Conservation (phyloP, 192 early-diverging fungal genomes). For the Phlyctochytrium arcticum region DNA sequence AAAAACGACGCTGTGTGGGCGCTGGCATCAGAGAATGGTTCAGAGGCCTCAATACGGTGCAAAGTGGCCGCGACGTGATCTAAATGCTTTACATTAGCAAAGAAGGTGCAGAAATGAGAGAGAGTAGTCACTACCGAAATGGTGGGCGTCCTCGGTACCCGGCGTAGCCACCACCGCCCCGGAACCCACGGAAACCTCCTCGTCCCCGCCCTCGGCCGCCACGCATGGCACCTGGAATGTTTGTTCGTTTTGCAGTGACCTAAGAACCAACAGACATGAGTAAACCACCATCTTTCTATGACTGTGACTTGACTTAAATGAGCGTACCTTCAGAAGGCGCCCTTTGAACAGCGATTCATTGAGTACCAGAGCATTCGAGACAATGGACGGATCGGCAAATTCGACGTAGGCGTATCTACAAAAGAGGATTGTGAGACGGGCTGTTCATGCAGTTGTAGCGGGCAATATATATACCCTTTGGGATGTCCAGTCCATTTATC, state of each 20-base stretch:
- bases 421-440: background rate
- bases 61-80: constrained; percentile 36
- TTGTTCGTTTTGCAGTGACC: constrained; percentile 90
- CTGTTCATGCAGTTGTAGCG: background rate
- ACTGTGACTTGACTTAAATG: background rate
- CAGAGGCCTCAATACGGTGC: constrained; percentile 28
- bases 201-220: constrained; percentile 75
- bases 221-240: constrained; percentile 78
- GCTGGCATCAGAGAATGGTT: no score
- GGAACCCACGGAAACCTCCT: constrained; percentile 61
- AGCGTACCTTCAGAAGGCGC: constrained; percentile 71
- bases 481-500: constrained; percentile 84
- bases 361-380: constrained; percentile 77
- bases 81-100: background rate
- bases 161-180: constrained; percentile 30
- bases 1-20: no score
- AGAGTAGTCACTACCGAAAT: constrained; percentile 8
- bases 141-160: constrained; percentile 8
- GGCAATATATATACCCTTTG: constrained; percentile 33
- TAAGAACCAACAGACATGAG: constrained; percentile 17
- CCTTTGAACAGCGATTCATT: constrained; percentile 90
- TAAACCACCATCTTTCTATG: background rate
- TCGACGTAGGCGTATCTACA: constrained; percentile 87
- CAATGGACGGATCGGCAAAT: constrained; percentile 79
- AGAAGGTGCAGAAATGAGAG: background rate